Conservation (phyloP, 352 stramenopile species). For the Phytophthora tubulina region DNA sequence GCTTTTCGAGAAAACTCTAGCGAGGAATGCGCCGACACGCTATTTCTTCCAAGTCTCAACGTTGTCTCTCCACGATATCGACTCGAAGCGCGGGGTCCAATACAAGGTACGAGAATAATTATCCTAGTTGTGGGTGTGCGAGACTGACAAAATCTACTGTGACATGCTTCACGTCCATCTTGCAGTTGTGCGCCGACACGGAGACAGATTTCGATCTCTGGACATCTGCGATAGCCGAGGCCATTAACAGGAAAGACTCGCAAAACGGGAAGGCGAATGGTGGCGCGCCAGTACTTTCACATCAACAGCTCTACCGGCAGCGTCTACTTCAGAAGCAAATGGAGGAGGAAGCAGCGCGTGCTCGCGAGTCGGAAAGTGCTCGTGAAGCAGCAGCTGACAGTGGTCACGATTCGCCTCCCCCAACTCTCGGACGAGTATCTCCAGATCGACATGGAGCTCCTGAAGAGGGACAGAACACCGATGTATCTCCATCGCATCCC, state of each 20-base stretch:
- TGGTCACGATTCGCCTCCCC: conserved; percentile 10
- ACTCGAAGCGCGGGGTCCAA: conserved; percentile 84
- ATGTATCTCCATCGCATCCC: conserved; percentile 3
- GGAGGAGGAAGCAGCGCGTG: conserved; percentile 36
- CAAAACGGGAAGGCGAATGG: conserved; percentile 30
- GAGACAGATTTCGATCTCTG: conserved; percentile 84
- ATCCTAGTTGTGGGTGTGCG: conserved; percentile 4
- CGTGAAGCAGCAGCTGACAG: conserved; percentile 18
- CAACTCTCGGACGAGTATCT: conserved; percentile 15
- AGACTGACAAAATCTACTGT: conserved; percentile 21
- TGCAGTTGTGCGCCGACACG: conserved; percentile 75
- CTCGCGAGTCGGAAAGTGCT: conserved; percentile 19
- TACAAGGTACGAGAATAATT: conserved; percentile 67
- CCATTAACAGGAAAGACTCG: conserved; percentile 80
- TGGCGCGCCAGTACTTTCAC: conserved; percentile 54
- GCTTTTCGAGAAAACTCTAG: conserved; percentile 84
- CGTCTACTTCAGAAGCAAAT: conserved; percentile 66
- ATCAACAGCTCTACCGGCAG: conserved; percentile 86
- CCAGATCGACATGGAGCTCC: neutral
- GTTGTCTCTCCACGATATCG: conserved; percentile 76
- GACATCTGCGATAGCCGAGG: conserved; percentile 78
- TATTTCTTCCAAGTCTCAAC: conserved; percentile 90
- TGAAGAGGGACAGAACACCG: conserved; percentile 8
- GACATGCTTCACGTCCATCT: conserved; percentile 18
- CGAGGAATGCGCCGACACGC: conserved; percentile 78